Base-by-base conservation (phyloP, 306 rosid genomes). In the Dryas octopetala region DNA sequence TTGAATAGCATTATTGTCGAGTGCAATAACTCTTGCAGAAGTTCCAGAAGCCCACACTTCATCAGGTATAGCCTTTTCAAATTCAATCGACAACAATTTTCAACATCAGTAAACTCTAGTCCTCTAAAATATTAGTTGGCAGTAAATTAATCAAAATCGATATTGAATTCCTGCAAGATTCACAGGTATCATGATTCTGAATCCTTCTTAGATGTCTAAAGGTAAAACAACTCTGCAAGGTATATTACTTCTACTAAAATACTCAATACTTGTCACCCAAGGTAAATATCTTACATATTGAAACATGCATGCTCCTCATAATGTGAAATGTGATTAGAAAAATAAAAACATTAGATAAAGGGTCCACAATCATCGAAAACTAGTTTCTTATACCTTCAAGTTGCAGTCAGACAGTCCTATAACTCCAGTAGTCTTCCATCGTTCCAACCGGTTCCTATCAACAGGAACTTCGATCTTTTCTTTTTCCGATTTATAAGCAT, bases 361-460 rank as follows among this genome's bases (percentile, higher is more conserved):
- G 61, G 6, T 61, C 11, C 9, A 23, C n/a, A 67, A 50, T 68
- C 50, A 26, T 16, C 55, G 40, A 43, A 45, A 45, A n/a, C 6
- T 17, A 67, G 43, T 51, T 41, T 40, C 45, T 45, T 38, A 60
- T 83, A 94, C 98, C 96, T 89, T 90, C 89, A 95, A 89, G 76
- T 83, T 90, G 87, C 88, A 79, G 73, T 91, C 96, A 76, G 93
- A 82, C 82, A 95, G 74, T 55, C 93, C 91, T 69, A 95, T 69
- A 82, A 95, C 91, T 71, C 97, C 92, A 13, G 93, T 88, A 55
- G 70, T 84, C 78, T 87, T 85, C 93, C 97, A 95, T 65, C 88
- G 82, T 47, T 87, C 89, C 74, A 64, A 66, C 77, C 93, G 81
- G 76, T 59, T 82, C 76, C 82, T 89, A 69, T 80, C 84, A 54